Conservation (phyloP, 805 yeast genomes). For the Candida succiphila region DNA sequence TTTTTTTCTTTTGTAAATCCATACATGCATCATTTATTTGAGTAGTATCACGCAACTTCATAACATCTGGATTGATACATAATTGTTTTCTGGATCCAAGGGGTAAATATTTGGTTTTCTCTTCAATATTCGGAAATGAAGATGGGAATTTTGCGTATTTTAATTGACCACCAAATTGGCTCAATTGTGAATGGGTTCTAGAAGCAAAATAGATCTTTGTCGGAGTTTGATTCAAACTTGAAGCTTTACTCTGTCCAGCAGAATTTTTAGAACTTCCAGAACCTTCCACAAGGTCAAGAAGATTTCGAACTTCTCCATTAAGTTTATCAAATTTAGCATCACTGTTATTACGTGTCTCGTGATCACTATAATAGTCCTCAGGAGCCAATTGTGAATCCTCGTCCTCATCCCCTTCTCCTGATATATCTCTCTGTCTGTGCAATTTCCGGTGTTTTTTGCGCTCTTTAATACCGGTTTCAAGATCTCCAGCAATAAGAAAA, state of each 20-base stretch:
- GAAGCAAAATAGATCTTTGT: conserved; percentile 62
- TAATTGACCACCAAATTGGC: conserved; percentile 71
- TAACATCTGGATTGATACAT: conserved; percentile 63
- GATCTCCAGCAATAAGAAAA: conserved; percentile 11
- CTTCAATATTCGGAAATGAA: conserved; percentile 34
- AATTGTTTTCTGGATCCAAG: conserved; percentile 79
- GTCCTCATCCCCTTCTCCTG: conserved; percentile 1
- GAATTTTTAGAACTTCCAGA: conserved; percentile 5
- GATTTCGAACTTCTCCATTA: conserved; percentile 34
- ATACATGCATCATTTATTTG: conserved; percentile 74
- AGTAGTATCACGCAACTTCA: conserved; percentile 33
- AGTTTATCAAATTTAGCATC: conserved; percentile 14
- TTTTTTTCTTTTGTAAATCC: conserved; percentile 43
- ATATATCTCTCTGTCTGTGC: not conserved
- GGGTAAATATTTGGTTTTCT: conserved; percentile 58
- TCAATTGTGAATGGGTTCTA: conserved; percentile 83
- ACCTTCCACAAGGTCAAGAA: conserved; percentile 34
- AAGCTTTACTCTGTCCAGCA: conserved; percentile 9
- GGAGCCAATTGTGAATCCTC: conserved; percentile 14
- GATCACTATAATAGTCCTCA: conserved; percentile 29
- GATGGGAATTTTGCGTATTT: conserved; percentile 54
- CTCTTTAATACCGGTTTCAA: not conserved
- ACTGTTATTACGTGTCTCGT: conserved; percentile 16
- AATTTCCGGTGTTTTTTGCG: conserved; percentile 2
- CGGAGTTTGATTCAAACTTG: conserved; percentile 21